Conservation (phyloP, 306 rosid genomes). For the Acmispon strigosus region DNA sequence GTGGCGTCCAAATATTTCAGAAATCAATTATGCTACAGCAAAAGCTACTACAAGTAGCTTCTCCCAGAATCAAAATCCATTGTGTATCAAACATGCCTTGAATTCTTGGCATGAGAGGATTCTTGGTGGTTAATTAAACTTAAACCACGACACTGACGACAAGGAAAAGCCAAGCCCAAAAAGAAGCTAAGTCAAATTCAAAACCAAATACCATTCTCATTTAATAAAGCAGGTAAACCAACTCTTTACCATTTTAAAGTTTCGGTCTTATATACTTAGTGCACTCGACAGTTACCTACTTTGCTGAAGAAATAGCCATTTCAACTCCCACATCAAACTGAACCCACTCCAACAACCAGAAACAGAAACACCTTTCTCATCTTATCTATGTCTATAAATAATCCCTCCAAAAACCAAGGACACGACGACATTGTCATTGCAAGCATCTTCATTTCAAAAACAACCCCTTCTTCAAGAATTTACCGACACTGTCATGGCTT, state of each 20-base stretch:
- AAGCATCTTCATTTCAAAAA: not conserved
- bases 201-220: conserved; percentile 9
- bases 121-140: no score
- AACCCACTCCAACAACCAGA: conserved; percentile 22
- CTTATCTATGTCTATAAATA: not conserved
- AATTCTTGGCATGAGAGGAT: no score
- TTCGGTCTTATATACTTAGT: not conserved
- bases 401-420: not conserved
- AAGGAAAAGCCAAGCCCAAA: not conserved
- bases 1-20: not conserved
- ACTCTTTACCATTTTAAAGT: conserved; percentile 19
- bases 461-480: no score
- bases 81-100: not conserved
- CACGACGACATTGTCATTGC: not conserved
- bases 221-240: conserved; percentile 37
- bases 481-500: conserved; percentile 15
- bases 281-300: conserved; percentile 20
- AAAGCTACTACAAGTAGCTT: no score
- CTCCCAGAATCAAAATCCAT: not conserved
- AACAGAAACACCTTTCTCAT: not conserved
- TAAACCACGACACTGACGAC: not conserved
- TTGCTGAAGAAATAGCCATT: conserved; percentile 20
- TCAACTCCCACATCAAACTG: conserved; percentile 16
- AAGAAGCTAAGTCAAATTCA: conserved; percentile 13
- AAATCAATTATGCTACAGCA: no score